Evolutionary conservation across 352 stramenopile species (phyloP).

Genomic region (Pythium aristosporum): DNA sequence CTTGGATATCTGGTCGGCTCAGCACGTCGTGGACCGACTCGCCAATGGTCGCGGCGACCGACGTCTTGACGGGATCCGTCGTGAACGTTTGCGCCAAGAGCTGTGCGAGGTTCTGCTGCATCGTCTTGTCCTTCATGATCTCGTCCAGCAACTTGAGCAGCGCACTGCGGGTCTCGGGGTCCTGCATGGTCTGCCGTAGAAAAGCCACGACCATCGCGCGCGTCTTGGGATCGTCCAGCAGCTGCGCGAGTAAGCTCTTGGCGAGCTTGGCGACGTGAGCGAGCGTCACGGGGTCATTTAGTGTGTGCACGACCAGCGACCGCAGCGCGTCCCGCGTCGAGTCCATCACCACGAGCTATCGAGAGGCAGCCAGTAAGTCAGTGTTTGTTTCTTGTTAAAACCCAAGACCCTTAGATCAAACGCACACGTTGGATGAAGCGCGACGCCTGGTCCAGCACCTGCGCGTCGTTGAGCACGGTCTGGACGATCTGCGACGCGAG

Average conservation of each 20-base stretch:
- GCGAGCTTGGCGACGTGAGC: slow-evolving; percentile 48
- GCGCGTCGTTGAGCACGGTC: slow-evolving; percentile 82
- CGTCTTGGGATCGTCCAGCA: slow-evolving; percentile 61
- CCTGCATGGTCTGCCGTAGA: slow-evolving; percentile 43
- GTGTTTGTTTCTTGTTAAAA: background rate
- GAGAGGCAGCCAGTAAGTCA: background rate
- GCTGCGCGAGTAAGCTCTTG: slow-evolving; percentile 40
- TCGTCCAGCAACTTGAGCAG: slow-evolving; percentile 60
- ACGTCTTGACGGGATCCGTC: slow-evolving; percentile 67
- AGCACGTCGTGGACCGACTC: slow-evolving; percentile 76
- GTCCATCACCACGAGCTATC: slow-evolving; percentile 71
- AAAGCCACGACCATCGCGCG: slow-evolving; percentile 56
- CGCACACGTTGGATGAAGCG: slow-evolving; percentile 71
- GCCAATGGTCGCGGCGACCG: slow-evolving; percentile 51
- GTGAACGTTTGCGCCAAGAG: slow-evolving; percentile 65
- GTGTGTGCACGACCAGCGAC: slow-evolving; percentile 49
- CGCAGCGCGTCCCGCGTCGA: slow-evolving; percentile 54
- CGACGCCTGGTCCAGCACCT: slow-evolving; percentile 79
- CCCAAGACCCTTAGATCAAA: background rate
- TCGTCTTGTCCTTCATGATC: slow-evolving; percentile 59
- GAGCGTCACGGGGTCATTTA: slow-evolving; percentile 62
- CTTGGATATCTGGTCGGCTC: slow-evolving; percentile 69
- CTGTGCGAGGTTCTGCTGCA: slow-evolving; percentile 52
- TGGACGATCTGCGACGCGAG: slow-evolving; percentile 85
- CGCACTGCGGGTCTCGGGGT: slow-evolving; percentile 46